A percentile compares a stretch with the other conserved stretches of the same genome.
phyloP scores from a whole-genome alignment of 2,329 filamentous ascomycete species.

The Berkeleyomyces rouxiae region DNA sequence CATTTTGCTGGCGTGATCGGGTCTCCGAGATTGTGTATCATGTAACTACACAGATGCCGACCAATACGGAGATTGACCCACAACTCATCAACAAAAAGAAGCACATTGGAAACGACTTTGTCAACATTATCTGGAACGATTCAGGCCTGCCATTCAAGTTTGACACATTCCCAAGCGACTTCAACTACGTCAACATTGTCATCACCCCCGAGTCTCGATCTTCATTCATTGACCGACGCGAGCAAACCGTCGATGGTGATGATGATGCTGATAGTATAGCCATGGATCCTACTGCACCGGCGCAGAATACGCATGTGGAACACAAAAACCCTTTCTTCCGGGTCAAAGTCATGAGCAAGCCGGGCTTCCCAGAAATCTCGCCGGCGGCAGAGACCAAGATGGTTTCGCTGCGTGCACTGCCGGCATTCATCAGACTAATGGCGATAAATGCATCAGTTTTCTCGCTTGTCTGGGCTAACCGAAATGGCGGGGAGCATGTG shows the following conservation, averaged over 20 bases:
- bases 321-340: constrained; percentile 52
- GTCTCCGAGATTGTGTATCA: constrained; percentile 94
- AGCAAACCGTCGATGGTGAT: constrained; percentile 19
- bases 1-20: constrained; percentile 86
- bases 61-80: constrained; percentile 58
- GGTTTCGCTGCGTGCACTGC: constrained; percentile 64
- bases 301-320: constrained; percentile 5
- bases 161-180: constrained; percentile 82
- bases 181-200: constrained; percentile 95
- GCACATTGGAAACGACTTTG: constrained; percentile 93
- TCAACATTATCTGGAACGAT: constrained; percentile 97
- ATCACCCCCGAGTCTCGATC: constrained; percentile 74
- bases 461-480: constrained; percentile 70
- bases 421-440: constrained; percentile 71
- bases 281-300: not conserved
- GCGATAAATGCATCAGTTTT: constrained; percentile 91
- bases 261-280: not conserved
- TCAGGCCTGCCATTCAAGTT: constrained; percentile 81
- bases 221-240: constrained; percentile 52
- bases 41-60: constrained; percentile 94
- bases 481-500: constrained; percentile 63
- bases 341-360: constrained; percentile 75
- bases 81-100: constrained; percentile 73
- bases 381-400: constrained; percentile 81
- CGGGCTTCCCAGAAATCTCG: constrained; percentile 81